Evolutionary conservation across 345 rosid genomes (phyloP).

Genomic region (Dipteronia sinensis): DNA sequence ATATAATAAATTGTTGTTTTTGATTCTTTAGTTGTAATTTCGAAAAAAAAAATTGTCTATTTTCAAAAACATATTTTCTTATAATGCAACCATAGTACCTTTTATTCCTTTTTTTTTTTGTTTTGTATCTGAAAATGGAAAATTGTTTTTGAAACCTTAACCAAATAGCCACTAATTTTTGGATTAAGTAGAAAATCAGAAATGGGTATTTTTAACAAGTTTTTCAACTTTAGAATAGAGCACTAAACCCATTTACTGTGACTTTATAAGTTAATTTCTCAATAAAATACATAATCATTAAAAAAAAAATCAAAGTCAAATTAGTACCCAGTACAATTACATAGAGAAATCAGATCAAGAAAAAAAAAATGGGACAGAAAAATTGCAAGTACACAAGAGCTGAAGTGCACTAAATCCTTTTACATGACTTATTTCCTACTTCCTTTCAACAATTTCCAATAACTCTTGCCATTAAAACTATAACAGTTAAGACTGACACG

Average conservation of each 20-base stretch:
- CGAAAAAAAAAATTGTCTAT: too few relatives aligned
- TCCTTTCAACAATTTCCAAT: background rate
- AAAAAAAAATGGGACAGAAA: background rate
- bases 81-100: background rate
- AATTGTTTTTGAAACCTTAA: too few relatives aligned
- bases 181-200: background rate
- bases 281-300: background rate
- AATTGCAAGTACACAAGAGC: background rate
- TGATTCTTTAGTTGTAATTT: too few relatives aligned
- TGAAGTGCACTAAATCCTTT: background rate
- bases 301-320: background rate
- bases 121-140: background rate
- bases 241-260: background rate
- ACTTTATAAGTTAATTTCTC: background rate
- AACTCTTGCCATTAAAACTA: background rate
- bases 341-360: background rate
- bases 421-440: background rate
- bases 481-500: too few relatives aligned
- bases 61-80: background rate
- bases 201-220: background rate
- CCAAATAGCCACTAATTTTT: background rate
- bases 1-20: too few relatives aligned
- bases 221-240: background rate
- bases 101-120: background rate
- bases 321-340: background rate